Base-by-base conservation (phyloP, 2,329 filamentous ascomycete species). In the Erysiphe pulchra region DNA sequence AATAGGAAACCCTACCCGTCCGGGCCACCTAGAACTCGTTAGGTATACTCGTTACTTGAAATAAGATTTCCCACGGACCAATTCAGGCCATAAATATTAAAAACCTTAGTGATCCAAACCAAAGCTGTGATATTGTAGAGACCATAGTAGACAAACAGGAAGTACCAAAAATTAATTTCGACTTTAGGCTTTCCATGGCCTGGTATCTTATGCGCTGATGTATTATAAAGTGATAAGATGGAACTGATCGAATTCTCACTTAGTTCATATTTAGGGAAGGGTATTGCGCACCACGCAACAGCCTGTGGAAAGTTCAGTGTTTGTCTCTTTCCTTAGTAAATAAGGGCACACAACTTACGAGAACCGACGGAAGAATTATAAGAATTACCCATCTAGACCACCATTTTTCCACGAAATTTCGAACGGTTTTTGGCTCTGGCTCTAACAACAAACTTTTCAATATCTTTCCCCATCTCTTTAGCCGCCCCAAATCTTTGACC, bases 91-190 rank as follows among this genome's bases (percentile, higher is more conserved):
- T 80, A 80, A 18, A 80, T 65, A 53, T 80, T 80, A 58, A 80
- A 80, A 5, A 79, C 68, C 55, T 78, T 79, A 42, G 75, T 80
- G 55, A 80, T 77, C 73, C 75, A 80, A 49, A 77, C 69, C 52
- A 80, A 60, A 2, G 75, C 75, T 4, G 73, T 76, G 20, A 78
- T 55, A 55, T 75, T 78, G 59, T 80, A 80, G 52, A 77, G 70
- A 47, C 73, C 73, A 57, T 80, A 80, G 61, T 78, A 80, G 47
- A 77, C 69, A 43, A 77, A 69, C 34, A 80, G 63, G 55, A 80
- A 80, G 63, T 77, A 78, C 75, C 75, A 80, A 55, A 79, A 79
- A 61, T 76, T 77, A 52, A 79, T 69, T 50, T 71, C 68, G 4
- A 79, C 75, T 38, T 69, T 64, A 6, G 74, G 71, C 52, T 68